A percentile compares a stretch with the other conserved stretches of the same genome.
phyloP scores from a whole-genome alignment of 2,329 filamentous ascomycete genomes.

The Phyllosticta citriasiana region DNA sequence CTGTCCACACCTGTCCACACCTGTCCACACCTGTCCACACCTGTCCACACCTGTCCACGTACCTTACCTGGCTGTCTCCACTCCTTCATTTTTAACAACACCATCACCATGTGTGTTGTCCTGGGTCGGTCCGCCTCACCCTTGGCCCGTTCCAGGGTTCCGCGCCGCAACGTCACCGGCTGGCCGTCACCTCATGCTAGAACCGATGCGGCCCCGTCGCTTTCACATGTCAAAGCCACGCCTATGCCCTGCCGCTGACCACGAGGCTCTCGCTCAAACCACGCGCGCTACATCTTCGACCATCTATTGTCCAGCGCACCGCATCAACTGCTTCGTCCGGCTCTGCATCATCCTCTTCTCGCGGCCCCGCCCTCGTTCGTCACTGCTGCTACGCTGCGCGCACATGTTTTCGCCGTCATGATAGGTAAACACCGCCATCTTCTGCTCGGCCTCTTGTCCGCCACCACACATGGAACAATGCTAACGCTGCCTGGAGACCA shows the following conservation, averaged over 20 bases:
- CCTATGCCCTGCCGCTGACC: not conserved
- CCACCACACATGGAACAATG: not conserved
- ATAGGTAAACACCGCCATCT: constrained; percentile 14
- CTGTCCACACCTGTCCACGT: not conserved
- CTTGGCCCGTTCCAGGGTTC: not conserved
- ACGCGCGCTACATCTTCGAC: not conserved
- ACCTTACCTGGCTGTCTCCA: not conserved
- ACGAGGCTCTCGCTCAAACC: not conserved
- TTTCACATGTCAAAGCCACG: constrained; percentile 10
- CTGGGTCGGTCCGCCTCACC: not conserved
- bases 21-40: not conserved
- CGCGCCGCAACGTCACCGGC: constrained; percentile 1
- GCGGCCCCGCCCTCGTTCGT: not conserved
- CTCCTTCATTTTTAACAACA: not conserved
- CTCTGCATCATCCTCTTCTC: not conserved
- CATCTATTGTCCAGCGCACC: not conserved
- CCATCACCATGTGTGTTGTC: not conserved
- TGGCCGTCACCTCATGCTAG: not conserved
- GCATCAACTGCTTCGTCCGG: not conserved
- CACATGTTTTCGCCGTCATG: constrained; percentile 16
- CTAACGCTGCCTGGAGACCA: constrained; percentile 51
- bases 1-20: not conserved
- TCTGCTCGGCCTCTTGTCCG: not conserved
- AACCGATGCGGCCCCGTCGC: constrained; percentile 1
- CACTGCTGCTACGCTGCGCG: not conserved